Evolutionary conservation across 345 rosid genomes (phyloP), one percentile per base, ranked within the genome.

Genomic region (Populus tremula): DNA sequence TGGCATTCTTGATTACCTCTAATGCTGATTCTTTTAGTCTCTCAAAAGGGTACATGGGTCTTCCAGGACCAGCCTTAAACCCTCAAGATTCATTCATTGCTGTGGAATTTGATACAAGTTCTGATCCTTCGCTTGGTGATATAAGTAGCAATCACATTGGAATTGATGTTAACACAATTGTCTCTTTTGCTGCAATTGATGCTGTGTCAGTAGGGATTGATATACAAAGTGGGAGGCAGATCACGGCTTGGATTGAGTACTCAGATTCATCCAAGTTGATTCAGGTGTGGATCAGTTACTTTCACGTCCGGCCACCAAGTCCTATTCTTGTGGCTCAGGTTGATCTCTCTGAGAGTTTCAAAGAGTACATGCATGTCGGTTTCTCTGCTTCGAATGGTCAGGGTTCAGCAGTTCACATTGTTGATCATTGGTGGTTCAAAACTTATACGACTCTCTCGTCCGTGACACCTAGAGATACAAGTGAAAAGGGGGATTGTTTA

Each of bases 361-460:
- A 86, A 68, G 94, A 93, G 87, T 92, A 73, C 38, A 92, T 93
- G 98, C 88, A 90, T 64, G 94, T 93, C 0, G 98, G 97, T 12
- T 93, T 93, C 88, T 85, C 97, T 0, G 97, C 94, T 76, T 89
- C 97, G 0, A 93, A 90, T 59, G 86, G 95, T 35, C 84, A 76
- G 70, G 98, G 98, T 36, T 91, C 97, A 1, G 91, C 97, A 17
- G 38, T 75, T 71, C 92, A 93, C 27, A 61, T 87, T 31, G 76
- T 93, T 53, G 80, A 89, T 67, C 85, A 86, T 29, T 93, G 97
- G 98, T 81, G 84, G 68, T 90, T 93, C 79, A 87, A 61, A 72
- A 90, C 98, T 14, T 88, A 82, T 43, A 82, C 76, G n/a, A 84
- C 88, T 78, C 62, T 76, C 43, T 67, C 82, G 69, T 29, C 79